Base-by-base conservation (phyloP, 805 yeast species). In the Monosporozyma aerobia region DNA sequence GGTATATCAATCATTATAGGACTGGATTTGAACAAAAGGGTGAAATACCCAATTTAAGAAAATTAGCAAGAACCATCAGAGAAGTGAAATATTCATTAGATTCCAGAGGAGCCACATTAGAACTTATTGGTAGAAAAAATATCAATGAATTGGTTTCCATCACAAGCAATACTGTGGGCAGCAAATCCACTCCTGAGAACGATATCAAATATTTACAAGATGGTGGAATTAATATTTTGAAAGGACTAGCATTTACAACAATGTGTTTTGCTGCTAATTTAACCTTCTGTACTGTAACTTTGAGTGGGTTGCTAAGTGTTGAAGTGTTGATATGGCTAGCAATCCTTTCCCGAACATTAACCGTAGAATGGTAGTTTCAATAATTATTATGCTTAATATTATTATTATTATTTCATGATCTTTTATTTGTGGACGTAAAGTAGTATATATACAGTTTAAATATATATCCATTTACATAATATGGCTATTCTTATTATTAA, bases 401-500 rank as follows among this genome's bases (percentile, higher is more conserved):
- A 33, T 33, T 4, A 39, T n/a, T 35, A 35, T 35, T 35, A 35
- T 35, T 35, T 35, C 39, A 35, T 14, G 39, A 13, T 35, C 13
- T 35, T 35, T 35, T 35, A 35, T 35, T 35, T 35, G 39, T 35
- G 16, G 16, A 23, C 27, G 30, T 11, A 41, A 44, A 25, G 47
- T 29, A 41, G 44, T 41, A 41, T 23, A 30, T 30, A 44, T n/a
- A 44, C 30, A 29, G n/a, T 35, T 14, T 44, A 44, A 23, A 30
- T 44, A 44, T 8, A 44, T n/a, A 29, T 44, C 29, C 47, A 44
- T 29, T 29, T 33, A 47, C 37, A 47, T 37, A 47, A 47, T n/a
- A 25, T 16, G 19, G 10, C n/a, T 47, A 27, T 30, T 30, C 25
- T 16, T 32, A 22, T 3, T n/a, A 16, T 45, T 29, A 19, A 45